Evolutionary conservation across 1,284 basidiomycete species (phyloP).

Genomic region (Gymnopus androsaceus): DNA sequence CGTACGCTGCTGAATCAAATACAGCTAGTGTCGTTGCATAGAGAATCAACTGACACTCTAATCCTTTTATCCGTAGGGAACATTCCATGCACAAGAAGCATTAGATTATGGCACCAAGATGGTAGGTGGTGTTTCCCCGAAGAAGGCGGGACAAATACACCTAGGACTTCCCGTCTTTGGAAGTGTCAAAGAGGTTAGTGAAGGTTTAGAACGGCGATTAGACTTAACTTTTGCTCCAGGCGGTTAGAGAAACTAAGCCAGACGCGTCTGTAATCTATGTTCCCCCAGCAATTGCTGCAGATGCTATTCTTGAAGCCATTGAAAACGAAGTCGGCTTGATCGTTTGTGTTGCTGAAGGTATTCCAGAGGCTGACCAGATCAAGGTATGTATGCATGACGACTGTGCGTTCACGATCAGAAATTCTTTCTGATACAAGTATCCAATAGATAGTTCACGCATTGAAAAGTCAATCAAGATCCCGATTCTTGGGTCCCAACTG

Average conservation of each 20-base stretch:
- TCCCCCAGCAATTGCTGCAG: constrained; percentile 88
- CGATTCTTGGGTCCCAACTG: constrained; percentile 97
- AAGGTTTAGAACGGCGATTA: neutral
- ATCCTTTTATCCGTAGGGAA: constrained; percentile 66
- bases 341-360: constrained; percentile 96
- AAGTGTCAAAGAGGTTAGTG: constrained; percentile 81
- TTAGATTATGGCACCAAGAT: constrained; percentile 95
- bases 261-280: constrained; percentile 96
- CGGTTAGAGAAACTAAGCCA: constrained; percentile 80
- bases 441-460: constrained; percentile 89
- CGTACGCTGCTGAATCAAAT: constrained; percentile 28
- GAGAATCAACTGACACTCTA: neutral
- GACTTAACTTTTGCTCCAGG: constrained; percentile 45
- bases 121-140: constrained; percentile 97
- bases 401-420: too few species aligned
- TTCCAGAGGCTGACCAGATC: constrained; percentile 95
- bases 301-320: constrained; percentile 96
- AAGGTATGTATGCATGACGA: too few species aligned
- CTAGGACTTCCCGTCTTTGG: constrained; percentile 96
- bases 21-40: neutral
- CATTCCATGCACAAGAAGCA: constrained; percentile 96
- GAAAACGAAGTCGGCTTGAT: constrained; percentile 97
- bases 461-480: constrained; percentile 92
- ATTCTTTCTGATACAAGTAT: neutral
- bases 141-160: constrained; percentile 96